Evolutionary conservation across 1,139 yeast genomes (phyloP).

Genomic region (Pichia sp.): DNA sequence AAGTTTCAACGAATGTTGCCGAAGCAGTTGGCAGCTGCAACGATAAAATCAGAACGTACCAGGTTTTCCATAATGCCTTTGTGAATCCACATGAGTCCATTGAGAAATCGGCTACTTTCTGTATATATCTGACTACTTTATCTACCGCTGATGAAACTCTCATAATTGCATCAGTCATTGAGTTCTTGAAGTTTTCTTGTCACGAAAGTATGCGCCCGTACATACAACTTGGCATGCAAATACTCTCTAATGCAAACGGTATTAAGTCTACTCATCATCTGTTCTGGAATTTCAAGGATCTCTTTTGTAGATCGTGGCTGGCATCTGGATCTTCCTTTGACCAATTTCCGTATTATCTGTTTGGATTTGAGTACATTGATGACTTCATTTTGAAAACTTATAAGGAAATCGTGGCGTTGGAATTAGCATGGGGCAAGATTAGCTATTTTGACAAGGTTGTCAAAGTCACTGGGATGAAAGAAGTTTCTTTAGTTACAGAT

Average conservation of each 20-base stretch:
- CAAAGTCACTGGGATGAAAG: slow-evolving; percentile 5
- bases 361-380: slow-evolving; percentile 28
- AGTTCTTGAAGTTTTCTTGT: slow-evolving; percentile 35
- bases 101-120: slow-evolving; percentile 37
- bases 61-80: too few species aligned
- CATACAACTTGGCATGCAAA: slow-evolving; percentile 25
- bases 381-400: slow-evolving; percentile 30
- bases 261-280: slow-evolving; percentile 22
- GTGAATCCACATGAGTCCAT: slow-evolving; percentile 32
- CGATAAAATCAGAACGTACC: too few species aligned
- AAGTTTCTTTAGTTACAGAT: slow-evolving; percentile 17
- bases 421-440: slow-evolving; percentile 26
- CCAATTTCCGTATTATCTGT: slow-evolving; percentile 35
- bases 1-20: too few species aligned
- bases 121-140: slow-evolving; percentile 31
- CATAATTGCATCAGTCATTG: slow-evolving; percentile 32
- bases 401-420: slow-evolving; percentile 32
- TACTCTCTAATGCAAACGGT: slow-evolving; percentile 21
- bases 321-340: slow-evolving; percentile 27
- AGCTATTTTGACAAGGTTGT: slow-evolving; percentile 13
- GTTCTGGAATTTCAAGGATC: slow-evolving; percentile 26
- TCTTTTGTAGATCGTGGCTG: slow-evolving; percentile 35
- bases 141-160: slow-evolving; percentile 29
- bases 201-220: slow-evolving; percentile 31
- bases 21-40: too few species aligned